phyloP scores from a whole-genome alignment of 139 green algal species.

The Auxenochlorella protothecoides region DNA sequence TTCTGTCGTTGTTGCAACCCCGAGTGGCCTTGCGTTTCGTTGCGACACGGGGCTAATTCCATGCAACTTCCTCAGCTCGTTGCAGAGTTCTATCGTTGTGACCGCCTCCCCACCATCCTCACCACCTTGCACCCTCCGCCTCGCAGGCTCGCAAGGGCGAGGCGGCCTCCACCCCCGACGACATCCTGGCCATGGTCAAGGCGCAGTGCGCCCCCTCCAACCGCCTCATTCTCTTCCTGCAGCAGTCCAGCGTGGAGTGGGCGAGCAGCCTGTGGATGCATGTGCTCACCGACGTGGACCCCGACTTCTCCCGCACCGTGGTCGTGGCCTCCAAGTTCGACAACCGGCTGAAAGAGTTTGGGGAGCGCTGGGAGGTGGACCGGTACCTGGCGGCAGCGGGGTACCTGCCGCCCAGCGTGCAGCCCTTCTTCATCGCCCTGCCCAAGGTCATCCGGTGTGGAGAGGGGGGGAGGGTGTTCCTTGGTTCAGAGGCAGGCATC shows the following conservation, averaged over 20 bases:
- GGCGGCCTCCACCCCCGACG: conserved; percentile 70
- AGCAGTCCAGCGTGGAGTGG: conserved; percentile 91
- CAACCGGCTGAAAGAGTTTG: conserved; percentile 90
- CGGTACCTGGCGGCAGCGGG: conserved; percentile 78
- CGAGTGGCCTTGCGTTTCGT: neutral
- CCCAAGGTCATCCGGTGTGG: conserved; percentile 60
- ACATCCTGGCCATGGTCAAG: conserved; percentile 90
- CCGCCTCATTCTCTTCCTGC: conserved; percentile 90
- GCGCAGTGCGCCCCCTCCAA: conserved; percentile 66
- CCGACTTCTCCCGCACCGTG: conserved; percentile 62
- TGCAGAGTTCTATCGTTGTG: too few relatives aligned
- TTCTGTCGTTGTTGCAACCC: neutral
- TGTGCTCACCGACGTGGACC: conserved; percentile 85
- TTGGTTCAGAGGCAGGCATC: too few relatives aligned
- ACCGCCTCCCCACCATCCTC: neutral
- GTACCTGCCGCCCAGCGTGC: conserved; percentile 71
- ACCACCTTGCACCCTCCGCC: neutral
- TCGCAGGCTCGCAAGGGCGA: conserved; percentile 66
- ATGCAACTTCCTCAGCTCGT: too few relatives aligned
- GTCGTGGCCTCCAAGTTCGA: conserved; percentile 93
- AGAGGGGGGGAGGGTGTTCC: too few relatives aligned
- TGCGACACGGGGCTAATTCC: too few relatives aligned
- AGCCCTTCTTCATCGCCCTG: conserved; percentile 89
- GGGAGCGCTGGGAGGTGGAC: conserved; percentile 86
- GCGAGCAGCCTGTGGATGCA: conserved; percentile 82